A percentile compares a stretch with the other conserved stretches of the same genome.
These are phyloP conservation scores for Chaetomium tenue DNA, from an alignment of 495 filamentous ascomycete species.

Conservation along the genomic window DNA sequence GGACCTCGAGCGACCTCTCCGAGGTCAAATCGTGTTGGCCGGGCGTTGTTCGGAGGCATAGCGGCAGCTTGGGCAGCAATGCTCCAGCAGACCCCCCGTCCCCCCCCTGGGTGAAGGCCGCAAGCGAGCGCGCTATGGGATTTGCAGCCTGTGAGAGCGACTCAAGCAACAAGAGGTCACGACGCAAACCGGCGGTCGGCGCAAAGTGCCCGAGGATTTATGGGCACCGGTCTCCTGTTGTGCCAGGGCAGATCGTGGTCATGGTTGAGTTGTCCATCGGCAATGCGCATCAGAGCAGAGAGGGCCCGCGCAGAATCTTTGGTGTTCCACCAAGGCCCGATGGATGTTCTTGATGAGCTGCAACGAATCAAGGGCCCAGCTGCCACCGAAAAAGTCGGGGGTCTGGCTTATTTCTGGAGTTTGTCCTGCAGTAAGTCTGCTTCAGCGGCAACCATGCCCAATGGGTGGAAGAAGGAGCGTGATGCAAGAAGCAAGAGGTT, in stretches of 20 bases:
- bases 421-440: conserved; percentile 2
- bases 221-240: conserved; percentile 15
- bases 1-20: neutral
- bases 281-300: conserved; percentile 22
- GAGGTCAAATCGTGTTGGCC: conserved; percentile 9
- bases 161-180: conserved; percentile 13
- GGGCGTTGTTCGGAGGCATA: conserved; percentile 15
- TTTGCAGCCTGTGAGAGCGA: neutral
- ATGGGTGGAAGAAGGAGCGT: conserved; percentile 25
- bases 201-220: conserved; percentile 3
- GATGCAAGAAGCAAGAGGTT: conserved; percentile 3
- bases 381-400: conserved; percentile 10
- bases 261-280: conserved; percentile 23
- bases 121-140: conserved; percentile 5
- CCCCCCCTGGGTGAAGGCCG: conserved; percentile 21
- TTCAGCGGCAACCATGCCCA: conserved; percentile 27
- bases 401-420: conserved; percentile 4
- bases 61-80: conserved; percentile 51
- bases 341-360: neutral
- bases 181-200: conserved; percentile 28
- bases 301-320: no score
- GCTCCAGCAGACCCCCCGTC: conserved; percentile 44
- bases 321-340: neutral
- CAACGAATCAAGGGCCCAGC: conserved; percentile 17
- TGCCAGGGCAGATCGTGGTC: conserved; percentile 10